Conservation (phyloP, 169 alveolate genomes). For the Eimeria maxima region DNA sequence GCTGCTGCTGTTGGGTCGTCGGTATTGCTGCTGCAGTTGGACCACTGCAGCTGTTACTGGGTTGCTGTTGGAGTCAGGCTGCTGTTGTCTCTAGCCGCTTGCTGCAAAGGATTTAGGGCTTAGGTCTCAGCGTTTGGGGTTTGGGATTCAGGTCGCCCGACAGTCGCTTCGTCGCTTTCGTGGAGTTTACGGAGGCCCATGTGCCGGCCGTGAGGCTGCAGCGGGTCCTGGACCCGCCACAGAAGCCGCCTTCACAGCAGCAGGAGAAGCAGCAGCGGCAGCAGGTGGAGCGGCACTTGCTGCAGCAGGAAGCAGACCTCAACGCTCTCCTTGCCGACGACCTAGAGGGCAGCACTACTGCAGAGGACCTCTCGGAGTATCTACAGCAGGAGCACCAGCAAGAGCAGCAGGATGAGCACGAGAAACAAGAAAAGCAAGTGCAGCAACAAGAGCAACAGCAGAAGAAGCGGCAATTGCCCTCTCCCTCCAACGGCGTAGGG, state of each 20-base stretch:
- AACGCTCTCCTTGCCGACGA: not conserved
- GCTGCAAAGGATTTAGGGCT: not conserved
- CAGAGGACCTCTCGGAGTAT: not conserved
- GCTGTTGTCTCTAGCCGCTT: not conserved
- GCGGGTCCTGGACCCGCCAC: too few relatives aligned
- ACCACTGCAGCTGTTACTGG: too few relatives aligned
- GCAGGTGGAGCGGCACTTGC: too few relatives aligned
- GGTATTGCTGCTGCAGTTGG: not conserved
- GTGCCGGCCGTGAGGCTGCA: constrained; percentile 21
- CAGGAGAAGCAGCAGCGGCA: too few relatives aligned
- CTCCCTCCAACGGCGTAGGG: constrained; percentile 11
- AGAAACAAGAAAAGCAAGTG: not conserved
- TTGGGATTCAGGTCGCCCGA: constrained; percentile 77
- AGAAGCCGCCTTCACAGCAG: too few relatives aligned
- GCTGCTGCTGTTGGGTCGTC: too few relatives aligned
- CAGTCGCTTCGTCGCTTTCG: constrained; percentile 61
- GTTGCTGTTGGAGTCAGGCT: not conserved
- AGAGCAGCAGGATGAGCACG: not conserved
- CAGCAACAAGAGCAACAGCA: constrained; percentile 26
- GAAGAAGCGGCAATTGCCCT: not conserved
- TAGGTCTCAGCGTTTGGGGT: constrained; percentile 23
- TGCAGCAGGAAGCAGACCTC: not conserved
- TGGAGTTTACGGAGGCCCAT: constrained; percentile 60
- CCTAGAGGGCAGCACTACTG: not conserved
- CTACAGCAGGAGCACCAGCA: constrained; percentile 23